Percentiles rank a stretch among this genome's conserved stretches.
Conservation (phyloP, 179 eudicot species). For the Gypsophila paniculata region DNA sequence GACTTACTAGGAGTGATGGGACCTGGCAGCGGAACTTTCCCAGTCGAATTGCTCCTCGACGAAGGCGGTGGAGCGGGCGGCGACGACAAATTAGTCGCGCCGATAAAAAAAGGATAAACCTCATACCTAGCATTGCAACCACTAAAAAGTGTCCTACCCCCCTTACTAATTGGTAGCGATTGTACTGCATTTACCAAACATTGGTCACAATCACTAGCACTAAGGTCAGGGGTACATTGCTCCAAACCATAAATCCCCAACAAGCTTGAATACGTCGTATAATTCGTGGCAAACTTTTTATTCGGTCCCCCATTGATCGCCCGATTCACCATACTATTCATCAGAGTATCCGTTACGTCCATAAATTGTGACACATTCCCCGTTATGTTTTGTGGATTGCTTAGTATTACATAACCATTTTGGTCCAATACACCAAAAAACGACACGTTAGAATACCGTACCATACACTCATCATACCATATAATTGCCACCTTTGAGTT, state of each 20-base stretch:
- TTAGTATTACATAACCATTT: fast-evolving
- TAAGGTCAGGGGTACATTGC: constrained; percentile 35
- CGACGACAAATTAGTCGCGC: not conserved
- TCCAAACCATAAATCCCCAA: constrained; percentile 24
- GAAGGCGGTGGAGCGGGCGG: not conserved
- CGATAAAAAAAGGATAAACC: not conserved
- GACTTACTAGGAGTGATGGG: no score
- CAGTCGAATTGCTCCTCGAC: not conserved
- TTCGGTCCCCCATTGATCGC: constrained; percentile 3
- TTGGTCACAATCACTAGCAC: constrained; percentile 19
- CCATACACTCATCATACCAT: constrained; percentile 35
- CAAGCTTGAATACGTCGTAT: not conserved
- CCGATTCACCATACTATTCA: not conserved
- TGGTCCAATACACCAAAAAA: constrained; percentile 13
- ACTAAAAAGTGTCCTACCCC: constrained; percentile 9
- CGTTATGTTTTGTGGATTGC: not conserved
- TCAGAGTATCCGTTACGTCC: constrained; percentile 3
- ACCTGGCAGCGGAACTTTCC: not conserved
- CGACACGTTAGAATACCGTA: constrained; percentile 28
- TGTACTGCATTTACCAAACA: constrained; percentile 22
- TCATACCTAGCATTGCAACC: constrained; percentile 21
- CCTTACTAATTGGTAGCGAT: not conserved
- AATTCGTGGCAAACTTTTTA: constrained; percentile 8
- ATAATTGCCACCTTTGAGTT: constrained; percentile 3
- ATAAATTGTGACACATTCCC: constrained; percentile 3